Evolutionary conservation across 2,329 filamentous ascomycete species (phyloP), one percentile per base, ranked within the genome.

Genomic region (Keithomyces neogunnii): DNA sequence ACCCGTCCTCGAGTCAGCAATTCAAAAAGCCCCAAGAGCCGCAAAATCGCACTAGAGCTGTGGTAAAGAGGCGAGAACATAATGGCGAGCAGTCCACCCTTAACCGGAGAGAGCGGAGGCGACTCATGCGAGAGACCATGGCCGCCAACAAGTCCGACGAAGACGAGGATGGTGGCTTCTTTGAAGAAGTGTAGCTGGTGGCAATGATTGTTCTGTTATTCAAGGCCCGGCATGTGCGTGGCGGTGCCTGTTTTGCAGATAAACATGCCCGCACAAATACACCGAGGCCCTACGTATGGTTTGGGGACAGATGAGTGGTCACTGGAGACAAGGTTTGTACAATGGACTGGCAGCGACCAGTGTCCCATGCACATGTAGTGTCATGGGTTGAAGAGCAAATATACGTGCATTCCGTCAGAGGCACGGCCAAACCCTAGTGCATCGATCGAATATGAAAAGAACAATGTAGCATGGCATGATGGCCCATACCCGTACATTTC

Each of bases 81-180:
- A 62, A 57, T 52, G 58, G 55, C 19, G 56, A 59, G 44, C 58
- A 59, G 52, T 51, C 57, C 30, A 60, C 56, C 43, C 59, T 66
- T 43, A 73, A 73, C 51, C 61, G 65, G 30, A 63, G 66, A 51
- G 65, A 69, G 54, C 59, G 65, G 51, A 66, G 64, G 48, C 61
- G 61, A 45, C 59, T 64, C 44, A 67, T 68, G 64, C 66, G 63
- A 47, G 61, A 69, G 56, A 53, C 62, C 39, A 55, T 59, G 60
- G 61, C 67, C 51, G 49, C 62, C n/a, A 55, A 62, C n/a, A 65
- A 67, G 28, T 65, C 67, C 42, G 71, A 73, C 29, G 65, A 68
- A 19, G 73, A 72, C 28, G 71, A 74, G 51, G 77, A 76, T 49
- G 78, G 75, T 28, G 78, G 73, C 8, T 77, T 78, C 10, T 85